Evolutionary conservation across 805 yeast genomes (phyloP).

Genomic region (Wickerhamomyces bisporus): DNA sequence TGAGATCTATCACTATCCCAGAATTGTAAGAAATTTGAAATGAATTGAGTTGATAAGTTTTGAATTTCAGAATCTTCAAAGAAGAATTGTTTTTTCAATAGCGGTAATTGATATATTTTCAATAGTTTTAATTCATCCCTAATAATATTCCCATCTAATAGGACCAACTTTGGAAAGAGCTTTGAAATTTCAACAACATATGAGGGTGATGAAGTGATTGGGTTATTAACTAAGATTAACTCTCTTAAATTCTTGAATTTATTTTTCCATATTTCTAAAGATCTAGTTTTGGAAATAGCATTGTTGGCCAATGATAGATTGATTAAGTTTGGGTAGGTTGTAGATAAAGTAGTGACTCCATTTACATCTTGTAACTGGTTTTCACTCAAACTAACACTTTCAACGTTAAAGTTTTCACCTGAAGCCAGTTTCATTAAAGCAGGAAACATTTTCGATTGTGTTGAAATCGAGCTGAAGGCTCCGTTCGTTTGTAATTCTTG

Average conservation of each 20-base stretch:
- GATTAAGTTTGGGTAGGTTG: constrained; percentile 66
- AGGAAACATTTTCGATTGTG: constrained; percentile 78
- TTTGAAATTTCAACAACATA: constrained; percentile 60
- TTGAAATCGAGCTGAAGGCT: constrained; percentile 52
- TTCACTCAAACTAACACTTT: constrained; percentile 63
- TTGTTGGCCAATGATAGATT: constrained; percentile 82
- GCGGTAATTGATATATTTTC: constrained; percentile 49
- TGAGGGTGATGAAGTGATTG: constrained; percentile 45
- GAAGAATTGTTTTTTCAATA: constrained; percentile 57
- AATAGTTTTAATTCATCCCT: constrained; percentile 65
- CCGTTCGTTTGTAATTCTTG: constrained; percentile 56
- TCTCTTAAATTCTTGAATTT: constrained; percentile 73
- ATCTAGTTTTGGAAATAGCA: constrained; percentile 49
- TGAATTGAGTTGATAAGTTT: constrained; percentile 66
- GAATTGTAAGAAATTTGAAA: constrained; percentile 64
- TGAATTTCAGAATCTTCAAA: constrained; percentile 76
- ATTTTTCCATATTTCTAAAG: constrained; percentile 70
- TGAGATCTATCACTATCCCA: constrained; percentile 82
- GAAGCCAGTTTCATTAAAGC: constrained; percentile 82
- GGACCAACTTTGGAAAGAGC: constrained; percentile 72
- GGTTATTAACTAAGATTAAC: constrained; percentile 73
- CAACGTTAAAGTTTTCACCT: constrained; percentile 46
- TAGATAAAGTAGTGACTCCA: constrained; percentile 58
- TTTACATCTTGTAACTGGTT: constrained; percentile 62
- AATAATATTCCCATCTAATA: constrained; percentile 72